Base-by-base conservation (phyloP, 352 stramenopile species). In the Phytophthora kernoviae region DNA sequence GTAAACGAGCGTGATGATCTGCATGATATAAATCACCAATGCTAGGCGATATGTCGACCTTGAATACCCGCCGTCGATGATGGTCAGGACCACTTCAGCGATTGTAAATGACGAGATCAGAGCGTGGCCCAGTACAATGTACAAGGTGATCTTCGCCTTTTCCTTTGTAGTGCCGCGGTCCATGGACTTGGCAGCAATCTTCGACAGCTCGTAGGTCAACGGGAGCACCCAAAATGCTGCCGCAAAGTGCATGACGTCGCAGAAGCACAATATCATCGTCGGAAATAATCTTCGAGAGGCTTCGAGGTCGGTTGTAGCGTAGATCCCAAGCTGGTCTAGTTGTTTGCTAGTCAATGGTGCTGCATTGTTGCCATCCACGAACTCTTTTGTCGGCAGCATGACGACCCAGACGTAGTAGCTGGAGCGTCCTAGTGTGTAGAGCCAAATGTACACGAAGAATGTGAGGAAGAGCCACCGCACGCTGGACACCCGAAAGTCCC, bases 161-260 rank as follows among this genome's bases (percentile, higher is more conserved):
- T 91, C 82, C 21, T 75, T 77, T 1, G 20, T 30, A 5, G 57
- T 52, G 2, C 82, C 82, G 33, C 82, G 62, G 40, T 91, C 82
- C 82, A 91, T 91, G 2, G 78, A 77, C 26, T 75, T 85, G 15
- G 58, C 53, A 10, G 73, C 82, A 39, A 91, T 79, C 37, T 75
- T 70, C 9, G 62, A 76, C n/a, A 91, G 56, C 27, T 91, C 82
- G 57, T 87, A 82, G 15, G 65, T 72, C 0, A 91, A 53, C 18
- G 78, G 76, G 17, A 85, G 68, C 11, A 81, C 57, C 68, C 74
- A 87, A 2, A 88, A 59, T 0, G 78, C 66, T 17, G 81, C 58
- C 4, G 68, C 77, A 9, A 84, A 77, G 26, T 88, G 73, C 65
- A 73, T 66, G 9, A 79, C 55, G 45, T 89, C 77, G 20, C 79